Percentiles rank a stretch among this genome's conserved stretches.
Conservation (phyloP, 2,329 filamentous ascomycete genomes). For the Aspergillus thermomutatus region DNA sequence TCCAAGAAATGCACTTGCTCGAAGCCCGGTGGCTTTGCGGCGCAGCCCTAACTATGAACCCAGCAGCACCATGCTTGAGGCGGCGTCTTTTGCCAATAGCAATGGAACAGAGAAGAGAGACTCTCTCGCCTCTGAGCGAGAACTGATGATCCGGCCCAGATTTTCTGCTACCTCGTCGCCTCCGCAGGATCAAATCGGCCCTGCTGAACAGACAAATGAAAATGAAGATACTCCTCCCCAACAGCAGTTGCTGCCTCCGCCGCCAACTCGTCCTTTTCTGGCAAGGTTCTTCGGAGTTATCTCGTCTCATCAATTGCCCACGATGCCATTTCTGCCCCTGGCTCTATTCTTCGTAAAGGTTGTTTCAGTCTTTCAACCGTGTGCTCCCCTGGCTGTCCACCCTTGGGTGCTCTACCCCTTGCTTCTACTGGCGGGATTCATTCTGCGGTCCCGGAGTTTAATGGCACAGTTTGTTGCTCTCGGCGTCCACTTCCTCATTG, state of each 20-base stretch:
- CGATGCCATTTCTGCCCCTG: slow-evolving; percentile 46
- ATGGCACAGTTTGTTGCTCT: slow-evolving; percentile 42
- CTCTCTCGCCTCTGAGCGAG: slow-evolving; percentile 26
- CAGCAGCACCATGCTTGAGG: slow-evolving; percentile 11
- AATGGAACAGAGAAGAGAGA: slow-evolving; percentile 11
- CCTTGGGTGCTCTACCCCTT: slow-evolving; percentile 65
- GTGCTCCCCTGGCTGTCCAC: slow-evolving; percentile 68
- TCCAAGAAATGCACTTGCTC: slow-evolving; percentile 22
- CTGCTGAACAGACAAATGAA: slow-evolving; percentile 13
- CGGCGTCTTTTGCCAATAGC: slow-evolving; percentile 15
- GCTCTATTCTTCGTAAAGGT: slow-evolving; percentile 67
- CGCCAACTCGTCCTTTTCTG: slow-evolving; percentile 29
- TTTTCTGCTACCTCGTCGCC: slow-evolving; percentile 24
- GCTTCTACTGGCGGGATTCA: slow-evolving; percentile 65
- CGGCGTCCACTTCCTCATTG: slow-evolving; percentile 45
- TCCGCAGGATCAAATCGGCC: slow-evolving; percentile 19
- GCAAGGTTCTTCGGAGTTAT: slow-evolving; percentile 22
- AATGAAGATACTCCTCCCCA: slow-evolving; percentile 19
- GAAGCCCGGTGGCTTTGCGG: slow-evolving; percentile 19
- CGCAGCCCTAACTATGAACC: slow-evolving; percentile 28
- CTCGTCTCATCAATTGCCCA: slow-evolving; percentile 28
- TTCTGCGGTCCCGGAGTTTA: slow-evolving; percentile 45
- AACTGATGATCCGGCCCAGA: slow-evolving; percentile 32
- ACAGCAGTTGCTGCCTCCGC: slow-evolving; percentile 41
- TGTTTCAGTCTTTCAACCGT: slow-evolving; percentile 61